Evolutionary conservation across 352 stramenopile species (phyloP).

Genomic region (Hyaloperonospora arabidopsidis): DNA sequence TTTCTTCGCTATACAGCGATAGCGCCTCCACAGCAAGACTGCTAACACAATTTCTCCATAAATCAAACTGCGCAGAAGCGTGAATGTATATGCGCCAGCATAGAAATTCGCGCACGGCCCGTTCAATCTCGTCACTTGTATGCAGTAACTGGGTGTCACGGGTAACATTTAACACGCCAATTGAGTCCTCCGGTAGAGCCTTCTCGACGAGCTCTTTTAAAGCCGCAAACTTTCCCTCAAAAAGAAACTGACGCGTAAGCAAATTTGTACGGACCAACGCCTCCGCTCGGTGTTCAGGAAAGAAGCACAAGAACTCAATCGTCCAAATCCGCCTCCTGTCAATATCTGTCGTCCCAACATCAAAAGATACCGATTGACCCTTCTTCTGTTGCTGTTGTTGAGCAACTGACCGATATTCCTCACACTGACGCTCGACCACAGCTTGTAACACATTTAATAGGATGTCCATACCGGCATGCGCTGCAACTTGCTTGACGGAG

Average conservation of each 20-base stretch:
- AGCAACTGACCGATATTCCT: conserved; percentile 25
- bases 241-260: conserved; percentile 61
- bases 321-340: conserved; percentile 58
- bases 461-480: conserved; percentile 58
- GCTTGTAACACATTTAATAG: conserved; percentile 52
- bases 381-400: conserved; percentile 26
- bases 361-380: conserved; percentile 13
- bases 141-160: conserved; percentile 34
- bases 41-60: conserved; percentile 58
- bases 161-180: conserved; percentile 54
- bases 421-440: conserved; percentile 45
- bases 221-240: conserved; percentile 58
- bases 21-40: conserved; percentile 18
- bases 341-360: conserved; percentile 30
- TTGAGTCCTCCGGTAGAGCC: conserved; percentile 59
- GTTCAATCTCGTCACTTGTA: conserved; percentile 44
- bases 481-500: conserved; percentile 56
- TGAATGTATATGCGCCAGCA: conserved; percentile 70
- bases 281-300: conserved; percentile 54
- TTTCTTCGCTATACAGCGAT: conserved; percentile 65
- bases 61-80: conserved; percentile 54
- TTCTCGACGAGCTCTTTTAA: conserved; percentile 54
- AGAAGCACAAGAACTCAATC: conserved; percentile 74
- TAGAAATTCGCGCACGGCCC: conserved; percentile 48
- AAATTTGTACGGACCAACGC: conserved; percentile 49